Conservation (phyloP, 176 grass and related monocot species). For the Aegilops longissima region DNA sequence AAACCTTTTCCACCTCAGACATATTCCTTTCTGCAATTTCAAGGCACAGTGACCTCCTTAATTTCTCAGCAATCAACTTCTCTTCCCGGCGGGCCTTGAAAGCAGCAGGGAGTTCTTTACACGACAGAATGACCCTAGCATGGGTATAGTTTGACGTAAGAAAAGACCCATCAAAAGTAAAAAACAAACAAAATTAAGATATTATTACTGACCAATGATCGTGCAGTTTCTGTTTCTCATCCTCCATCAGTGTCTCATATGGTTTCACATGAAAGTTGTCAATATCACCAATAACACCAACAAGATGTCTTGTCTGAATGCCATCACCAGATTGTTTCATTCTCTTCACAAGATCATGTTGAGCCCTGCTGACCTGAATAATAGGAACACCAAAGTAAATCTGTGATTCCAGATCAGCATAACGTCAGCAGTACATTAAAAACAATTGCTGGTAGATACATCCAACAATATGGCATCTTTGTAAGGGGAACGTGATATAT, state of each 20-base stretch:
- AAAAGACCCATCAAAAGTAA: neutral
- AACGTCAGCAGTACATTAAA: neutral
- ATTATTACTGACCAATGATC: slow-evolving; percentile 43
- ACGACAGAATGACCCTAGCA: slow-evolving; percentile 38
- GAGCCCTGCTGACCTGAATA: slow-evolving; percentile 40
- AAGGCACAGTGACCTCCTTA: slow-evolving; percentile 23
- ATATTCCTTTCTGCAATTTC: slow-evolving; percentile 37
- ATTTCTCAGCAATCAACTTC: slow-evolving; percentile 13
- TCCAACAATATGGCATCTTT: neutral
- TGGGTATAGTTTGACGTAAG: slow-evolving; percentile 3
- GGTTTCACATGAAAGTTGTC: slow-evolving; percentile 37
- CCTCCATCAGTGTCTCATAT: slow-evolving; percentile 39
- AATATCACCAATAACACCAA: slow-evolving; percentile 40
- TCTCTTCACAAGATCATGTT: slow-evolving; percentile 38
- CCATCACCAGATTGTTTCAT: slow-evolving; percentile 50
- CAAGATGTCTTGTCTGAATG: slow-evolving; percentile 38
- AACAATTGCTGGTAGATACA: neutral
- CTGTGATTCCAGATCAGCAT: neutral
- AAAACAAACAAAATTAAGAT: neutral
- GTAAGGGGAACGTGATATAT: neutral
- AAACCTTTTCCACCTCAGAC: slow-evolving; percentile 22
- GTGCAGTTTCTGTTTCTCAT: slow-evolving; percentile 36
- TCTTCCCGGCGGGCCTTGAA: slow-evolving; percentile 2
- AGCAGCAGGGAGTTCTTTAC: slow-evolving; percentile 40
- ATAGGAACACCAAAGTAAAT: neutral